Evolutionary conservation across 2,329 filamentous ascomycete genomes (phyloP).

Genomic region (Cordyceps cateniannulata): DNA sequence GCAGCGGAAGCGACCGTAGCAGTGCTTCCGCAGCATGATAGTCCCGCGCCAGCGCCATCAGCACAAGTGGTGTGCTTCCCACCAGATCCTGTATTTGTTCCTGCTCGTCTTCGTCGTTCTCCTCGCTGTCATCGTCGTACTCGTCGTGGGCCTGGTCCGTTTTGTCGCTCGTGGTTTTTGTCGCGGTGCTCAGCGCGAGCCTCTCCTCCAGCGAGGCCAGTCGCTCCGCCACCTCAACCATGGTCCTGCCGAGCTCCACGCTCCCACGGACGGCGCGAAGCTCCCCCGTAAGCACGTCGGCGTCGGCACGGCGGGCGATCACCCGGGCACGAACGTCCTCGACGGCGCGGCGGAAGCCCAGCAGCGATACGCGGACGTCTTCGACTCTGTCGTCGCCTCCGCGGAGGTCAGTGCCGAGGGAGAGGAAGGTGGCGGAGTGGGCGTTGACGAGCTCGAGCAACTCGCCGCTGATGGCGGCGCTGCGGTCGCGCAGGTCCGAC

Average conservation of each 20-base stretch:
- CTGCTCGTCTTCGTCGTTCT: constrained; percentile 36
- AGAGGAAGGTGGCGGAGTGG: constrained; percentile 89
- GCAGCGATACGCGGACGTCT: constrained; percentile 76
- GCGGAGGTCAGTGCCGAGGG: constrained; percentile 70
- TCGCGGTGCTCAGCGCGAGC: constrained; percentile 46
- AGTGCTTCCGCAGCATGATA: constrained; percentile 37
- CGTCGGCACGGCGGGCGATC: constrained; percentile 54
- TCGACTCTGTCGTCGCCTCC: constrained; percentile 90
- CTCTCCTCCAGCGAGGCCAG: constrained; percentile 57
- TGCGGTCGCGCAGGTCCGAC: constrained; percentile 74
- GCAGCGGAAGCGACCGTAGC: constrained; percentile 36
- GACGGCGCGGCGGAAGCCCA: constrained; percentile 80
- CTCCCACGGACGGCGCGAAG: constrained; percentile 56
- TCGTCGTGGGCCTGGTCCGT: not conserved
- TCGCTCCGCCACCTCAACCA: constrained; percentile 62
- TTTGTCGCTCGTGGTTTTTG: constrained; percentile 13
- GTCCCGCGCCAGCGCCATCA: constrained; percentile 39
- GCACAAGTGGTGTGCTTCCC: constrained; percentile 40
- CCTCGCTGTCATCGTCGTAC: constrained; percentile 26
- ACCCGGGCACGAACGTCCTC: constrained; percentile 66
- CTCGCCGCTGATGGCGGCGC: constrained; percentile 73
- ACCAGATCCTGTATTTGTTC: constrained; percentile 29
- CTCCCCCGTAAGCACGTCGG: constrained; percentile 57
- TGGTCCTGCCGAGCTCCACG: constrained; percentile 53
- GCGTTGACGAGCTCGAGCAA: constrained; percentile 90